phyloP scores from a whole-genome alignment of 257 asterid genomes.

The Capsicum baccatum region DNA sequence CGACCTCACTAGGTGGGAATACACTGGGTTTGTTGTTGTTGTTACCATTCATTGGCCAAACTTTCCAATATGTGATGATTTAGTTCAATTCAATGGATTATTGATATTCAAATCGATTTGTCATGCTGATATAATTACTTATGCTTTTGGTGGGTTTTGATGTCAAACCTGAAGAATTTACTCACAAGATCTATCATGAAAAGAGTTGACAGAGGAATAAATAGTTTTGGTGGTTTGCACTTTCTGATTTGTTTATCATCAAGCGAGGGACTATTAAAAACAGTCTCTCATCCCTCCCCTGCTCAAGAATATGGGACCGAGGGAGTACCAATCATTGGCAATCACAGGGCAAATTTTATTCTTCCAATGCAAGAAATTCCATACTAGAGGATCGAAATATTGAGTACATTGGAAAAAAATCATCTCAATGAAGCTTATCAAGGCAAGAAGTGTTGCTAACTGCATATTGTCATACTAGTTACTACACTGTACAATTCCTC shows the following conservation, averaged over 20 bases:
- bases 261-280: no score
- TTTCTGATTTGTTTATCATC: no score
- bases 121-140: neutral
- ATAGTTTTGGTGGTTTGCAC: neutral
- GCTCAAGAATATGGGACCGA: no score
- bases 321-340: neutral
- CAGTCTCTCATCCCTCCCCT: no score
- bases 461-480: constrained; percentile 16
- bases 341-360: neutral
- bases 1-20: no score
- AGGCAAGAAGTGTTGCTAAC: neutral
- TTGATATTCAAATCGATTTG: neutral
- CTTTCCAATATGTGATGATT: neutral
- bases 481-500: constrained; percentile 74
- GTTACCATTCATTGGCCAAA: neutral
- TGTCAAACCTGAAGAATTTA: neutral
- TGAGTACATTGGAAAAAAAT: neutral
- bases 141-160: neutral
- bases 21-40: no score
- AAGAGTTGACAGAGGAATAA: neutral
- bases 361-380: constrained; percentile 7
- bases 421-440: neutral
- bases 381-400: neutral
- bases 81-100: neutral
- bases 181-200: neutral